Base-by-base conservation (phyloP, 202 grass and related monocot genomes). In the Zoysia matrella region DNA sequence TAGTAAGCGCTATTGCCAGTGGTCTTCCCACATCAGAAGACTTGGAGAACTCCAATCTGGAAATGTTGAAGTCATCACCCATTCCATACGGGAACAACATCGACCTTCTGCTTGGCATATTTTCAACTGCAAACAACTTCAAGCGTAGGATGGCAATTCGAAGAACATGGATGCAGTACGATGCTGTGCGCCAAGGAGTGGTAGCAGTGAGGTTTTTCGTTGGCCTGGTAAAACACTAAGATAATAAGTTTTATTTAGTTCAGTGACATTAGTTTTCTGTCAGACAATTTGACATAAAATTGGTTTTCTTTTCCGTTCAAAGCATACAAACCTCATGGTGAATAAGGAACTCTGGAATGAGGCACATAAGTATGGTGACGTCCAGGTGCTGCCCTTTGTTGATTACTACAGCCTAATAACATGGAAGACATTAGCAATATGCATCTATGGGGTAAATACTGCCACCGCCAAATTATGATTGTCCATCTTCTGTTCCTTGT, bases 111-210 rank as follows among this genome's bases (percentile, higher is more conserved):
- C 89, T 98, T 74, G 96, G 96, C 42, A 91, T 98, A 58, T 95
- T 98, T 89, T 98, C 96, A 63, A 95, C 93, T 52, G 92, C 96
- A 41, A 98, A 98, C 77, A 98, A 98, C 83, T 98, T 98, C 90
- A 98, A 98, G 72, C 86, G 80, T 22, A 88, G 96, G 78, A 98
- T 98, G 92, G 84, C 60, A 15, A 91, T 98, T 83, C 80, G 96
- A 73, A 93, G 96, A 62, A 98, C 96, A 65, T 98, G 96, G 96
- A 95, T 93, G 92, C 96, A 98, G 72, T 93, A 95, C 77, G 90
- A 93, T 73, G 66, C 49, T 73, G 96, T 98, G 66, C 88, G 73
- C 11, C 72, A 77, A 72, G 91, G 92, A 79, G 62, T 69, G 43
- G 91, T 92, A 51, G 83, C 75, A 75, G 81, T 93, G 11, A 85